Conservation (phyloP, 495 filamentous ascomycete genomes). For the Penicillium robsamsonii region DNA sequence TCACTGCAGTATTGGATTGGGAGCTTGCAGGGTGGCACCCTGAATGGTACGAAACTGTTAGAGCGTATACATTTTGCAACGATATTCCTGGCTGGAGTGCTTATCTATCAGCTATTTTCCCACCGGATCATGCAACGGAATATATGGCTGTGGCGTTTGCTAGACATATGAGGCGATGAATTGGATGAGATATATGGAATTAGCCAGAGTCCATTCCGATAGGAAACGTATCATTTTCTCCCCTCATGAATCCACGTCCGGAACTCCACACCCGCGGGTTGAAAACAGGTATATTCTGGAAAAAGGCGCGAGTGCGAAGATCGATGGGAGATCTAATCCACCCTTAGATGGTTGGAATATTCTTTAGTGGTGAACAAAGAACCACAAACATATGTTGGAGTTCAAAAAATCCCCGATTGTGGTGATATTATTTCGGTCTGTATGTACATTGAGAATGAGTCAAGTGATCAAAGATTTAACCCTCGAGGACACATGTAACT, state of each 20-base stretch:
- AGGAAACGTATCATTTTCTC: neutral
- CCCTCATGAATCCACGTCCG: neutral
- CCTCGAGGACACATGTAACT: neutral
- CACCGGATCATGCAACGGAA: slow-evolving; percentile 3
- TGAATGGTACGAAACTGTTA: slow-evolving; percentile 3
- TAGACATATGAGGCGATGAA: neutral
- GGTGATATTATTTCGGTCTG: neutral
- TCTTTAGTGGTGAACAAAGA: neutral
- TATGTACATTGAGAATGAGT: neutral
- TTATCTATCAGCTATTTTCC: slow-evolving; percentile 3
- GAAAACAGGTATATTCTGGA: neutral
- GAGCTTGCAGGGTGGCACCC: slow-evolving; percentile 4
- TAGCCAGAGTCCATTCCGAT: neutral
- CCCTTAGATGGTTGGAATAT: neutral
- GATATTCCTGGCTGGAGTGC: slow-evolving; percentile 4
- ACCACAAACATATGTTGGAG: neutral
- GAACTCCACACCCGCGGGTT: neutral
- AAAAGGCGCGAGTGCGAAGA: neutral
- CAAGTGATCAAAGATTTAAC: neutral
- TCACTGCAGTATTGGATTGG: slow-evolving; percentile 8
- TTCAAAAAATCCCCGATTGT: neutral
- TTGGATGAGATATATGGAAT: neutral
- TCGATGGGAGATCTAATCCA: neutral
- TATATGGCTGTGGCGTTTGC: slow-evolving; percentile 5
- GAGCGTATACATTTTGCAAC: slow-evolving; percentile 1